Base-by-base conservation (phyloP, 345 rosid genomes). In the Salix exigua region DNA sequence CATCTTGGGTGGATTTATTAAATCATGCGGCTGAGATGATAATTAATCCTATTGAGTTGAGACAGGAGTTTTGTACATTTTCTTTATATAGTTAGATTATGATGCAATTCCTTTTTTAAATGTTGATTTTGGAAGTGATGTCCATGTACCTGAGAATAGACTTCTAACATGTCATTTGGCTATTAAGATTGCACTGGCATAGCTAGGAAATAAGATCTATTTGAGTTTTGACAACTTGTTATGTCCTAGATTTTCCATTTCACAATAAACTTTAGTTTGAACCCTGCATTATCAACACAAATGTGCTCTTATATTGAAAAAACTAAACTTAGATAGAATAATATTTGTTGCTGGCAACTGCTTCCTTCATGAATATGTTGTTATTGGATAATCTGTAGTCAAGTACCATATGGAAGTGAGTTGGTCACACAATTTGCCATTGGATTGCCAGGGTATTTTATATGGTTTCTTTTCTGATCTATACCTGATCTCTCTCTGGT, bases 11-110 rank as follows among this genome's bases (percentile, higher is more conserved):
- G 23, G 23, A 62, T 73, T 61, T 60, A 63, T 51, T 75, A 53
- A 30, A 30, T 40, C 6, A 21, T 26, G 38, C 50, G 19, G 72
- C 33, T 48, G 28, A 71, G 63, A 40, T 75, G 51, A 53, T 46
- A 66, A 63, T 48, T 73, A 65, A 68, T 68, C 44, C 33, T 60
- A 26, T 46, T 60, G 69, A 50, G 23, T 75, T 70, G n/a, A 72
- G 7, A 19, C 19, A 31, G 19, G 33, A 31, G 68, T 71, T 46
- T 28, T 48, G 1, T 31, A 0, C 4, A 12, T 4, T 50, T 26
- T n/a, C 77, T 26, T 17, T 72, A 21, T 33, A 25, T 18, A 37
- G 55, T 55, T 50, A 42, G 53, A 53, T 66, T 60, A 40, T 69
- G n/a, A 7, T 6, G 66, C 50, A 28, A 68, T 55, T 23, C 62